Evolutionary conservation across 1,139 yeast species (phyloP).

Genomic region (Williopsis jadinii): DNA sequence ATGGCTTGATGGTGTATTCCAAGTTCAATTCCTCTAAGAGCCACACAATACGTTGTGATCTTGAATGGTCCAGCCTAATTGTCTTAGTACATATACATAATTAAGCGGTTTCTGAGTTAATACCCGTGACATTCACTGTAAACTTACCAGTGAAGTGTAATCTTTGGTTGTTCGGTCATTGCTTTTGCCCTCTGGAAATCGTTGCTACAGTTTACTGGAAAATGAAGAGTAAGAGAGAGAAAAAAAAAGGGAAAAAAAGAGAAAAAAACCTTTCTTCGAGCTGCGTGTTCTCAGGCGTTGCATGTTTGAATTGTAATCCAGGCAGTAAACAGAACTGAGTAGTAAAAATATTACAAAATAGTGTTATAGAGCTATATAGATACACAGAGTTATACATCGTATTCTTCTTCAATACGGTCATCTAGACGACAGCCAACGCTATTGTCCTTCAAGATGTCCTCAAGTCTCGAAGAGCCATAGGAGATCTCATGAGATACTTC

Average conservation of each 20-base stretch:
- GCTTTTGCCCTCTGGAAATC: not conserved
- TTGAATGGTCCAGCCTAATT: slow-evolving; percentile 41
- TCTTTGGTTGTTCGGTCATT: slow-evolving; percentile 1
- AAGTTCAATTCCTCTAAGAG: slow-evolving; percentile 45
- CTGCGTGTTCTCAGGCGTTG: too few relatives aligned
- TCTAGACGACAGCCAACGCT: slow-evolving; percentile 18
- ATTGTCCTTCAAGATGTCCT: slow-evolving; percentile 9
- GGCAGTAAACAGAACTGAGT: too few relatives aligned
- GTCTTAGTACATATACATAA: not conserved
- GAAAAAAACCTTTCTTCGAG: too few relatives aligned
- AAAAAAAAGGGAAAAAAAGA: too few relatives aligned
- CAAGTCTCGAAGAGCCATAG: slow-evolving; percentile 8
- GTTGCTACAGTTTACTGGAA: too few relatives aligned
- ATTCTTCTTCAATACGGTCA: slow-evolving; percentile 18
- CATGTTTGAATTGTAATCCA: too few relatives aligned
- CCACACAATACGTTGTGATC: slow-evolving; percentile 52
- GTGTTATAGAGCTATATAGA: not conserved
- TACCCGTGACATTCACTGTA: not conserved
- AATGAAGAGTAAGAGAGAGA: too few relatives aligned
- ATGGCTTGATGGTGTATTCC: slow-evolving; percentile 42
- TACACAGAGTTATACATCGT: slow-evolving; percentile 4
- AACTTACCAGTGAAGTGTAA: slow-evolving; percentile 8
- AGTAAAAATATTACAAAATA: too few relatives aligned
- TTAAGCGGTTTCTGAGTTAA: too few relatives aligned
- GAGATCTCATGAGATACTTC: slow-evolving; percentile 3